Conservation (phyloP, 2,329 filamentous ascomycete genomes). For the Fusarium sarcochroum region DNA sequence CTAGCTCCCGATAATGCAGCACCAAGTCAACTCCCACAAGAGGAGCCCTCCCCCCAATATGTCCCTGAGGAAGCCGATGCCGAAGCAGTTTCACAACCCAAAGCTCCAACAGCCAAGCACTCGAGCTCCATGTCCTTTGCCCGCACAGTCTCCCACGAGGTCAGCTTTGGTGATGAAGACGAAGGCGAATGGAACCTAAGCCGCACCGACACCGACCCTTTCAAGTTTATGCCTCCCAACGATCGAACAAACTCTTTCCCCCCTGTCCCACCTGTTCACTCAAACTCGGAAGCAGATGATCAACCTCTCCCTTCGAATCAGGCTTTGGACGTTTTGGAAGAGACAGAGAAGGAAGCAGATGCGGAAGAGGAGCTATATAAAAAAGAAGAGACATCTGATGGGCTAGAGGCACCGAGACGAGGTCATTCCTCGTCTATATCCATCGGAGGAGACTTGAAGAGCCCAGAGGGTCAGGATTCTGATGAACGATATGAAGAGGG, state of each 20-base stretch:
- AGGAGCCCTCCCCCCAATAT: conserved; percentile 24
- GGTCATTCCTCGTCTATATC: conserved; percentile 53
- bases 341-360: conserved; percentile 64
- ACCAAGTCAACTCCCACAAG: conserved; percentile 17
- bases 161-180: conserved; percentile 73
- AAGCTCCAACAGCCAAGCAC: conserved; percentile 64
- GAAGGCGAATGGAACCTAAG: conserved; percentile 70
- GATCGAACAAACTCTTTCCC: conserved; percentile 76
- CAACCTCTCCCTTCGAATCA: conserved; percentile 64
- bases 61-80: conserved; percentile 29
- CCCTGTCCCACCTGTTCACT: conserved; percentile 61
- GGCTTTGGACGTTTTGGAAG: conserved; percentile 67
- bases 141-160: conserved; percentile 73
- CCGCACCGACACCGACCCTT: conserved; percentile 68
- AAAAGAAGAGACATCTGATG: conserved; percentile 28
- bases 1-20: conserved; percentile 42
- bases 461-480: conserved; percentile 58
- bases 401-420: conserved; percentile 30
- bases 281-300: conserved; percentile 46
- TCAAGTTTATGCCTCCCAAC: conserved; percentile 70
- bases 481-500: conserved; percentile 79
- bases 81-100: conserved; percentile 33
- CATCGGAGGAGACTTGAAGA: conserved; percentile 61
- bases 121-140: conserved; percentile 74
- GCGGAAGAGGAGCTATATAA: conserved; percentile 57